Evolutionary conservation across 371 early-diverging fungal species (phyloP).

Genomic region (Mucor sp.): DNA sequence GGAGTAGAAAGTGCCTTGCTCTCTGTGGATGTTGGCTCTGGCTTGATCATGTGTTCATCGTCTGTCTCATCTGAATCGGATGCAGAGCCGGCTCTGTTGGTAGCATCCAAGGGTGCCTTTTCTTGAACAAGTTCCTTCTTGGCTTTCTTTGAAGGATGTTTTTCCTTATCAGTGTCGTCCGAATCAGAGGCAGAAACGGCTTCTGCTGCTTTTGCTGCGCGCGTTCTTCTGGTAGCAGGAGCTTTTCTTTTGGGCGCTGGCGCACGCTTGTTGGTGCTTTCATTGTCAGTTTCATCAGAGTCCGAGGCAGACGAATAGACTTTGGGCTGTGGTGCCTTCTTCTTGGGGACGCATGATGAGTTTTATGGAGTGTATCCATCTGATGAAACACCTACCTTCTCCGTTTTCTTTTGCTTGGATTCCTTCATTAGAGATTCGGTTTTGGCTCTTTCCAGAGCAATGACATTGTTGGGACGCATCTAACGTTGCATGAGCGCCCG

Average conservation of each 20-base stretch:
- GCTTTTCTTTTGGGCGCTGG: neutral
- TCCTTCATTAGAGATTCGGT: neutral
- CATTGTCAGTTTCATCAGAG: neutral
- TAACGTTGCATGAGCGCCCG: neutral
- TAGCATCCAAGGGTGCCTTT: neutral
- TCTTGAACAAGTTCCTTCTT: neutral
- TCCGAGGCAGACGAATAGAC: slow-evolving; percentile 1
- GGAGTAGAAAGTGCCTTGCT: neutral
- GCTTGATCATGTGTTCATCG: neutral
- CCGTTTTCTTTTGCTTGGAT: neutral
- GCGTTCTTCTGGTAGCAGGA: neutral
- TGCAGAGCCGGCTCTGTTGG: neutral
- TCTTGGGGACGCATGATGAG: neutral
- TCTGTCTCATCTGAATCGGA: slow-evolving; percentile 14
- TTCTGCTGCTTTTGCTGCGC: neutral
- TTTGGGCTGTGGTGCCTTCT: neutral
- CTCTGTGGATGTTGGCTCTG: neutral
- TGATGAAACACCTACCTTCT: neutral
- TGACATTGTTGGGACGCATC: slow-evolving; percentile 17
- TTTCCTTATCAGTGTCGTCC: slow-evolving; percentile 9
- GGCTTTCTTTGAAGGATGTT: neutral
- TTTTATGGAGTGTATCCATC: neutral
- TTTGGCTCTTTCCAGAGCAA: slow-evolving; percentile 10
- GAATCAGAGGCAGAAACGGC: slow-evolving; percentile 7
- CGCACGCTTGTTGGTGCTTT: neutral